phyloP scores from a whole-genome alignment of 2,329 filamentous ascomycete genomes.

The Pseudogymnoascus pannorum region DNA sequence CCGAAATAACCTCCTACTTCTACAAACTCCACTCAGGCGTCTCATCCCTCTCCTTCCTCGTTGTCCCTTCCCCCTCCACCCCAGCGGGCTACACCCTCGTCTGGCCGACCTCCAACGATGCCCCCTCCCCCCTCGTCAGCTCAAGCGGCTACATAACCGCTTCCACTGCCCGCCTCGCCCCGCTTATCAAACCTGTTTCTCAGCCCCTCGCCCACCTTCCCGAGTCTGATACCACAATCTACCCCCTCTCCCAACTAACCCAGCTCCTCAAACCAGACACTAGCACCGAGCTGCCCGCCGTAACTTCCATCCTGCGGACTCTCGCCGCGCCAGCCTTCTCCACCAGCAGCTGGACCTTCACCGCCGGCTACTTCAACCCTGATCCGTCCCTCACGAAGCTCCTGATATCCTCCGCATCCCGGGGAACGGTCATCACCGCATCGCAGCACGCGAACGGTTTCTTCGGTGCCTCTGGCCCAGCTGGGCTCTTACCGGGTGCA shows the following conservation, averaged over 20 bases:
- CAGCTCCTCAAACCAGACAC: slow-evolving; percentile 71
- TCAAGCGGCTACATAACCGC: slow-evolving; percentile 61
- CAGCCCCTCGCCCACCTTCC: slow-evolving; percentile 13
- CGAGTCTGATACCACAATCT: slow-evolving; percentile 60
- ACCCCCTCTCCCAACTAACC: slow-evolving; percentile 81
- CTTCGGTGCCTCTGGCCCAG: slow-evolving; percentile 79
- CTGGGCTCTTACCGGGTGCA: slow-evolving; percentile 81
- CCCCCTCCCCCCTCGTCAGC: slow-evolving; percentile 65
- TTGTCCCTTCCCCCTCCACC: slow-evolving; percentile 53
- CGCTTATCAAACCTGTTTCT: slow-evolving; percentile 54
- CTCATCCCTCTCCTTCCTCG: slow-evolving; percentile 71
- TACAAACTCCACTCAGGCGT: slow-evolving; percentile 68
- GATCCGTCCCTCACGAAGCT: slow-evolving; percentile 75
- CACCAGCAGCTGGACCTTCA: slow-evolving; percentile 85
- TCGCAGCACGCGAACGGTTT: slow-evolving; percentile 94
- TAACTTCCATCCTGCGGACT: slow-evolving; percentile 65
- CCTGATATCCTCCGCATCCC: slow-evolving; percentile 63
- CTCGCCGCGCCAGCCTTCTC: slow-evolving; percentile 57
- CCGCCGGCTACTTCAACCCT: slow-evolving; percentile 97
- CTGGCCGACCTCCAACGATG: slow-evolving; percentile 71
- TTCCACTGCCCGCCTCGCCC: slow-evolving; percentile 59
- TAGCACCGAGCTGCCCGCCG: slow-evolving; percentile 81
- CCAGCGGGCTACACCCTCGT: slow-evolving; percentile 51
- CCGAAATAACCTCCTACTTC: slow-evolving; percentile 76
- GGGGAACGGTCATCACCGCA: slow-evolving; percentile 82